Conservation (phyloP, 768 basidiomycete genomes). For the Fistulinella prunicolor region DNA sequence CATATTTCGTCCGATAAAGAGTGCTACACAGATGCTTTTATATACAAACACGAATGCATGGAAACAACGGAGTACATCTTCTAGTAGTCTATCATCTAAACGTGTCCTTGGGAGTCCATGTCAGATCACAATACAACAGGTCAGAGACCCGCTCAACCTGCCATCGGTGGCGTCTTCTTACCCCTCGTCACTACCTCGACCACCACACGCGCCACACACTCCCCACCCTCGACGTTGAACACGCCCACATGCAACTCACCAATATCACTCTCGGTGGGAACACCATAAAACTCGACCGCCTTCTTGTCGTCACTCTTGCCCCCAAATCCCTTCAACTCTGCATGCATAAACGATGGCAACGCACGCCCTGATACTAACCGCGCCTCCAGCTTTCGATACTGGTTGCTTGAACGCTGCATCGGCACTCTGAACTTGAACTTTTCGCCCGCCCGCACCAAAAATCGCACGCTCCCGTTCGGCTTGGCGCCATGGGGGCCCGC, state of each 20-base stretch:
- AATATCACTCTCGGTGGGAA: slow-evolving; percentile 46
- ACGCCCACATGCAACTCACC: slow-evolving; percentile 57
- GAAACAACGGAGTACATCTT: slow-evolving; percentile 14
- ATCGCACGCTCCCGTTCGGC: slow-evolving; percentile 30
- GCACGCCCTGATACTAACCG: slow-evolving; percentile 49
- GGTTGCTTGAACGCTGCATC: slow-evolving; percentile 30
- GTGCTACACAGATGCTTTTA: slow-evolving; percentile 9
- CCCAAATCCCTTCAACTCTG: slow-evolving; percentile 42
- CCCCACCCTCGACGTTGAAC: slow-evolving; percentile 46
- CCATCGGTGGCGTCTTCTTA: slow-evolving; percentile 24
- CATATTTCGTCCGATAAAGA: background rate
- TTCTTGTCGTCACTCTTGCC: slow-evolving; percentile 41
- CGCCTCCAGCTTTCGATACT: slow-evolving; percentile 43
- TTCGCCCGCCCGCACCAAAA: slow-evolving; percentile 55
- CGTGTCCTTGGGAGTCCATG: no score
- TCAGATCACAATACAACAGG: slow-evolving; percentile 13
- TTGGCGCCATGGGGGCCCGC: no score
- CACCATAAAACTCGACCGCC: slow-evolving; percentile 55
- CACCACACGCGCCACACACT: slow-evolving; percentile 52
- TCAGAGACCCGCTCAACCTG: slow-evolving; percentile 27
- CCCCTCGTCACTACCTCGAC: slow-evolving; percentile 51
- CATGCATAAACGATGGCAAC: slow-evolving; percentile 55
- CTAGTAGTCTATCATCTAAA: slow-evolving; percentile 12
- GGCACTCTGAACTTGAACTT: slow-evolving; percentile 57
- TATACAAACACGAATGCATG: slow-evolving; percentile 23